Conservation (phyloP, 2,329 filamentous ascomycete species). For the Aureobasidium sp. region DNA sequence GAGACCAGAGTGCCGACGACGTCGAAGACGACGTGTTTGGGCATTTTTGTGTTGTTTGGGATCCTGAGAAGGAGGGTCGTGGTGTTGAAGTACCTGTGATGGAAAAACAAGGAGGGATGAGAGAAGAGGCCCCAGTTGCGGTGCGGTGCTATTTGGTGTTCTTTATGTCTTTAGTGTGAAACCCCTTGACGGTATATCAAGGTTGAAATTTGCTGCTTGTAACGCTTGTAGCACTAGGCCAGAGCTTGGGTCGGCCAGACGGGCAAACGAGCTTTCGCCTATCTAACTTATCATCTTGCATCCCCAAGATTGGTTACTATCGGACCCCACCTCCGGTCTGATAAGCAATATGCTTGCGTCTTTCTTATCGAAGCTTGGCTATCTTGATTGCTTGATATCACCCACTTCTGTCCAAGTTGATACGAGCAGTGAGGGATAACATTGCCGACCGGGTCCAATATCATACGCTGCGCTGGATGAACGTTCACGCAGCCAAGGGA, state of each 20-base stretch:
- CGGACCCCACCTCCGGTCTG: neutral
- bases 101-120: no score
- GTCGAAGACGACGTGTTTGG: constrained; percentile 28
- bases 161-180: no score
- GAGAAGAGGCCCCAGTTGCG: no score
- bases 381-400: neutral
- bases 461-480: neutral
- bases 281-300: neutral
- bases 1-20: constrained; percentile 46
- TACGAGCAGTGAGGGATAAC: neutral
- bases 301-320: neutral
- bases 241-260: neutral
- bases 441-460: neutral
- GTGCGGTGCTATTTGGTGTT: neutral
- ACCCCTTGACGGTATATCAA: no score
- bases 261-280: neutral
- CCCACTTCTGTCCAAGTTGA: neutral
- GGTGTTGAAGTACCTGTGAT: neutral
- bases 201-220: neutral
- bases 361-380: neutral
- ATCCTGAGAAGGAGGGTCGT: neutral
- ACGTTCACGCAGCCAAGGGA: no score
- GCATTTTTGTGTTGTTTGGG: neutral
- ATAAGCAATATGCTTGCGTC: neutral
- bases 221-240: neutral